Percentiles rank a stretch among this genome's conserved stretches.
These are phyloP conservation scores for Penicillium argentinense DNA, from an alignment of 495 filamentous ascomycete species.

Conservation along the genomic window DNA sequence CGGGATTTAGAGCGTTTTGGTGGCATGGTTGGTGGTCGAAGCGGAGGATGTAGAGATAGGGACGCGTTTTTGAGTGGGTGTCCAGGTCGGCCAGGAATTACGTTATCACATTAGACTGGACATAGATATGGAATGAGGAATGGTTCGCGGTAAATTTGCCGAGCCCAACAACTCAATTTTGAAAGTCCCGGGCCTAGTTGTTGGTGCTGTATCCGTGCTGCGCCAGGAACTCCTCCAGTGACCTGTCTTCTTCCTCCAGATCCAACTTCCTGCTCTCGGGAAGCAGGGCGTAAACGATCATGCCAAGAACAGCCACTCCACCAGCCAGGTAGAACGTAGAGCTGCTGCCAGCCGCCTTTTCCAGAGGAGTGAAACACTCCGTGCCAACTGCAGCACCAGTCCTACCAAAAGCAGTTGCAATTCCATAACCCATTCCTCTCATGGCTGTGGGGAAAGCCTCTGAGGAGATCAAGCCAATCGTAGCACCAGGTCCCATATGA, in stretches of 20 bases:
- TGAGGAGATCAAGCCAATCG: slow-evolving; percentile 33
- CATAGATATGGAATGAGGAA: too few relatives aligned
- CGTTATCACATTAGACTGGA: too few relatives aligned
- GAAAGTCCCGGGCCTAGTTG: too few relatives aligned
- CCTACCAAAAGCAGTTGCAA: slow-evolving; percentile 37
- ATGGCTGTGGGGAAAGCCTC: slow-evolving; percentile 39
- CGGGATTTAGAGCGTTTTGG: too few relatives aligned
- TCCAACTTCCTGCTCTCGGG: slow-evolving; percentile 33
- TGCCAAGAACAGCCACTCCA: slow-evolving; percentile 29
- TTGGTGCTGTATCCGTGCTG: slow-evolving; percentile 33
- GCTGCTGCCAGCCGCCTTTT: slow-evolving; percentile 25
- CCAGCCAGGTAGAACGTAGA: slow-evolving; percentile 37
- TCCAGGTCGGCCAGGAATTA: too few relatives aligned
- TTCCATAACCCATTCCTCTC: slow-evolving; percentile 37
- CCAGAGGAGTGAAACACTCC: slow-evolving; percentile 34
- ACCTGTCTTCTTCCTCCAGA: slow-evolving; percentile 31
- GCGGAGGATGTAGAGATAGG: too few relatives aligned
- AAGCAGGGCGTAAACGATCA: slow-evolving; percentile 32
- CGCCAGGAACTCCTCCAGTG: slow-evolving; percentile 24
- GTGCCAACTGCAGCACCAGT: slow-evolving; percentile 37
- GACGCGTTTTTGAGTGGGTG: too few relatives aligned
- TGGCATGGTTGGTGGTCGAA: too few relatives aligned
- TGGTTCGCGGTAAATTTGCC: too few relatives aligned
- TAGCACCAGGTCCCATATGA: slow-evolving; percentile 38
- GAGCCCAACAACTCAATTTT: too few relatives aligned